These are phyloP conservation scores for Baudoinia panamericana DNA, from an alignment of 495 filamentous ascomycete species.

Conservation along the genomic window DNA sequence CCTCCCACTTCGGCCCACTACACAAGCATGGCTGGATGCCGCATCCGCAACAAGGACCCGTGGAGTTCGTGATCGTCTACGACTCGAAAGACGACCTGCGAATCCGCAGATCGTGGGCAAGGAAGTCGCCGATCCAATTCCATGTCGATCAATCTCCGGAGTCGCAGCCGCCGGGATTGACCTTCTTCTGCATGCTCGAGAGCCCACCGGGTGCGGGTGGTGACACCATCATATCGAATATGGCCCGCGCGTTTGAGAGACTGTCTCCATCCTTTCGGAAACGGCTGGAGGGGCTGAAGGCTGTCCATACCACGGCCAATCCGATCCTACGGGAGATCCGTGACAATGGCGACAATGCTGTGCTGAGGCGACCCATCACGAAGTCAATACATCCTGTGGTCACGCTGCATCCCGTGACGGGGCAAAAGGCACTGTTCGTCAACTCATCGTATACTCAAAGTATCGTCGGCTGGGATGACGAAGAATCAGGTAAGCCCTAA, in stretches of 20 bases:
- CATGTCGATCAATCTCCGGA: conserved; percentile 78
- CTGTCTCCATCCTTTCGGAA: conserved; percentile 57
- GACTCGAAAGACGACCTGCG: too few relatives aligned
- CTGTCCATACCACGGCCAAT: conserved; percentile 58
- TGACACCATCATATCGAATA: conserved; percentile 64
- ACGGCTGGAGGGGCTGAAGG: conserved; percentile 63
- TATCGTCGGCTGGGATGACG: conserved; percentile 63
- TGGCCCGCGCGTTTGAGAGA: conserved; percentile 64
- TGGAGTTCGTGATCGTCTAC: too few relatives aligned
- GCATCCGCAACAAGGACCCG: too few relatives aligned
- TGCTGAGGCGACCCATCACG: too few relatives aligned
- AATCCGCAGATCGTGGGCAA: too few relatives aligned
- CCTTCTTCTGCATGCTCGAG: conserved; percentile 69
- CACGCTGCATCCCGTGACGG: conserved; percentile 64
- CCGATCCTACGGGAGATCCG: conserved; percentile 64
- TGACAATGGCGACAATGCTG: too few relatives aligned
- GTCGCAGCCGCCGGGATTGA: conserved; percentile 71
- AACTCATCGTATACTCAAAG: conserved; percentile 45
- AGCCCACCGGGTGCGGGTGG: conserved; percentile 62
- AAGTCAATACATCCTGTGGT: conserved; percentile 68
- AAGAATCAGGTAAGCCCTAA: too few relatives aligned
- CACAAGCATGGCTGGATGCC: too few relatives aligned
- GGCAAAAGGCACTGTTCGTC: conserved; percentile 66
- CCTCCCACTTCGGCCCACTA: conserved; percentile 64
- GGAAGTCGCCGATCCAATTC: too few relatives aligned